These are phyloP conservation scores for Lactarius pseudohatsudake DNA, from an alignment of 768 basidiomycete genomes.

Conservation along the genomic window DNA sequence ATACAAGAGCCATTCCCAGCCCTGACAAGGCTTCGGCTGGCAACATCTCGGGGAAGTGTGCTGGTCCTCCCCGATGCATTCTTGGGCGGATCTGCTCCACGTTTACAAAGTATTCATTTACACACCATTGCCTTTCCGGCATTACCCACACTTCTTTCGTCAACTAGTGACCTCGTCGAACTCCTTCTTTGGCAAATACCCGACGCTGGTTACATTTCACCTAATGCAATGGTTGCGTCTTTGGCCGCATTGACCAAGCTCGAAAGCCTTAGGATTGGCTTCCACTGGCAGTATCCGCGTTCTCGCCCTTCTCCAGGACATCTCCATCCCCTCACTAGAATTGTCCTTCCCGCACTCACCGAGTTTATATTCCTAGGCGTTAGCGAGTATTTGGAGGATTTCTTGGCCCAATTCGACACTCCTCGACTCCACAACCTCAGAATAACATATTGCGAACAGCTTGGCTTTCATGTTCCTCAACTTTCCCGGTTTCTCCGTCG, in stretches of 20 bases:
- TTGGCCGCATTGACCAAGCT: neutral
- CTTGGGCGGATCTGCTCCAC: neutral
- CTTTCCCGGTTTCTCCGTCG: neutral
- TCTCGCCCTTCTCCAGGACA: neutral
- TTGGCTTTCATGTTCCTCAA: neutral
- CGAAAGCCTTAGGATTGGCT: neutral
- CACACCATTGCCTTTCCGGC: neutral
- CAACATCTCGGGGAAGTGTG: neutral
- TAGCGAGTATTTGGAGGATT: neutral
- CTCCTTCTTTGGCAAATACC: neutral
- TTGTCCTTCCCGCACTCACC: neutral
- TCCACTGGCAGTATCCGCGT: neutral
- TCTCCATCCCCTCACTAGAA: neutral
- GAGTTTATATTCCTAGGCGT: neutral
- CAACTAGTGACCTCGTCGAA: neutral
- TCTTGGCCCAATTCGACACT: neutral
- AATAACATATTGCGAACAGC: neutral
- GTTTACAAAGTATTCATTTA: neutral
- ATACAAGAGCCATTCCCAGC: neutral
- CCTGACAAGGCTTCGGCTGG: neutral
- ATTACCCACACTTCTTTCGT: neutral
- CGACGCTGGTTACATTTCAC: neutral
- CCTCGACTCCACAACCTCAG: neutral
- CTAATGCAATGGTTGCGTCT: neutral
- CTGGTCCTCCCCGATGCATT: neutral